phyloP scores from a whole-genome alignment of 2,329 filamentous ascomycete species.

The Cordyceps javanica region DNA sequence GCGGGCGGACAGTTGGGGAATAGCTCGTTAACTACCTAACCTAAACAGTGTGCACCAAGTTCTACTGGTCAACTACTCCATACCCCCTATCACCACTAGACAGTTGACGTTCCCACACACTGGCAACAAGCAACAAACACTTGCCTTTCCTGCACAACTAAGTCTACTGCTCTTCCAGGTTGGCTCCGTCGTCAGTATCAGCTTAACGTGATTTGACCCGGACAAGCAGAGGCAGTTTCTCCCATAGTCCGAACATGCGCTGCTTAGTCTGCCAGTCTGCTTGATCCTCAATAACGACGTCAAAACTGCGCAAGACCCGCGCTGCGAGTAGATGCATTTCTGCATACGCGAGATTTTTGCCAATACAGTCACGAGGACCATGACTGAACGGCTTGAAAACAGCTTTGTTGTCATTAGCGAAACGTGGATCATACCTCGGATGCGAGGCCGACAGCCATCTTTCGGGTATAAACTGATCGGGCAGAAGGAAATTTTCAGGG shows the following conservation, averaged over 20 bases:
- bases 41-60: too few relatives aligned
- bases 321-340: constrained; percentile 43
- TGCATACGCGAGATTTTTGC: constrained; percentile 36
- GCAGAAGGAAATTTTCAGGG: constrained; percentile 37
- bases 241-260: constrained; percentile 16
- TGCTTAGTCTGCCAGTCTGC: constrained; percentile 19
- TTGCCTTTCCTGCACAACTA: too few relatives aligned
- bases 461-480: constrained; percentile 41
- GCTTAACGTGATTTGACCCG: not conserved
- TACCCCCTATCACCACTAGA: too few relatives aligned
- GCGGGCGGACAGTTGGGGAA: too few relatives aligned
- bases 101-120: too few relatives aligned
- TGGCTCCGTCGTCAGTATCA: too few relatives aligned
- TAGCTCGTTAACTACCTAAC: too few relatives aligned
- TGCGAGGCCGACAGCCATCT: constrained; percentile 30
- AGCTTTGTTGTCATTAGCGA: constrained; percentile 31
- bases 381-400: constrained; percentile 32
- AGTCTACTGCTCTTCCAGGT: too few relatives aligned
- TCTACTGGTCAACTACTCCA: too few relatives aligned
- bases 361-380: constrained; percentile 36
- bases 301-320: constrained; percentile 39
- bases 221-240: constrained; percentile 17
- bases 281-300: constrained; percentile 28
- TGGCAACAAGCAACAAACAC: too few relatives aligned
- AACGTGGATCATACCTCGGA: constrained; percentile 29